Percentiles rank a stretch among this genome's conserved stretches.
phyloP scores from a whole-genome alignment of 192 early-diverging fungal species.

The Paraglomus brasilianum region DNA sequence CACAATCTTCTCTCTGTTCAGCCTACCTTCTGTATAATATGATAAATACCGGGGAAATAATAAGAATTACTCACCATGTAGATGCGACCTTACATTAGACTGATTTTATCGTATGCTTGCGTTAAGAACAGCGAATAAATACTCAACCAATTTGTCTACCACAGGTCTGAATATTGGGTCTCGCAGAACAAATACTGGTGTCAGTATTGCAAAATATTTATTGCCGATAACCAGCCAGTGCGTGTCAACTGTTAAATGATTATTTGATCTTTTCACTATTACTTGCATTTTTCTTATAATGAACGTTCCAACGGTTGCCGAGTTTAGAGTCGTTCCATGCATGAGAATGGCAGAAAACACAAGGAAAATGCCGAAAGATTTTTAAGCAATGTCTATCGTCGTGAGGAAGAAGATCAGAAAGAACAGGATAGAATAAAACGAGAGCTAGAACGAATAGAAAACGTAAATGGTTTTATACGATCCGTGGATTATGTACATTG shows the following conservation, averaged over 20 bases:
- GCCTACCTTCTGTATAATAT: too few species aligned
- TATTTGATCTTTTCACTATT: background rate
- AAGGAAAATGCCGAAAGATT: slow-evolving; percentile 81
- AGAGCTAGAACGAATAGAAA: slow-evolving; percentile 70
- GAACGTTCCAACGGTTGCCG: background rate
- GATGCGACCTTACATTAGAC: too few species aligned
- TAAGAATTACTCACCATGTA: too few species aligned
- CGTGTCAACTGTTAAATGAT: slow-evolving; percentile 29
- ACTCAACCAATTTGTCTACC: too few species aligned
- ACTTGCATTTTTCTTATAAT: background rate
- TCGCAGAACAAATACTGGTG: slow-evolving; percentile 83
- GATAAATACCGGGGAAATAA: too few species aligned
- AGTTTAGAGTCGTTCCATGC: slow-evolving; percentile 52
- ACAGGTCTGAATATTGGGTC: slow-evolving; percentile 61
- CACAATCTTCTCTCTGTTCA: too few species aligned
- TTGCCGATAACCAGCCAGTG: slow-evolving; percentile 82
- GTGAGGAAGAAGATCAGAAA: slow-evolving; percentile 48
- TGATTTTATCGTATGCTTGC: too few species aligned
- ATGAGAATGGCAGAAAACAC: slow-evolving; percentile 78
- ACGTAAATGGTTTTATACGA: slow-evolving; percentile 29
- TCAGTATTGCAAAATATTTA: slow-evolving; percentile 78
- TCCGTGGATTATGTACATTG: background rate
- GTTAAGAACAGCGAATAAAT: too few species aligned
- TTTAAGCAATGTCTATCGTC: slow-evolving; percentile 64
- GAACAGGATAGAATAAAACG: slow-evolving; percentile 56